These are phyloP conservation scores for Pyrus hybrid DNA, from an alignment of 331 rosid genomes.

Conservation along the genomic window DNA sequence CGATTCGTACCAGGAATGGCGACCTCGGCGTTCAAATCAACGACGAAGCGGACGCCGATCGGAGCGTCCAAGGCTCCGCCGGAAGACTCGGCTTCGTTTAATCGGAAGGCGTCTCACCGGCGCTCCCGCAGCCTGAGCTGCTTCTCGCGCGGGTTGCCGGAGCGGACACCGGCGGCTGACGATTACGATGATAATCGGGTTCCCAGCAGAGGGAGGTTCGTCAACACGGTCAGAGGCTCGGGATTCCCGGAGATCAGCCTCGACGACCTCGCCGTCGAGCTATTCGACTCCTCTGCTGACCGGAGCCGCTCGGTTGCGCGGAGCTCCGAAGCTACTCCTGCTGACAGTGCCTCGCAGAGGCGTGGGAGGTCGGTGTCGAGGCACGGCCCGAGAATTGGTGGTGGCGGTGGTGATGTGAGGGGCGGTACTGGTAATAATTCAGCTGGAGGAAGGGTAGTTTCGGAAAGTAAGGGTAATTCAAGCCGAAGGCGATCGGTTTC, in stretches of 20 bases:
- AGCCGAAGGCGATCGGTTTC: conserved; percentile 82
- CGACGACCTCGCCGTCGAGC: conserved; percentile 75
- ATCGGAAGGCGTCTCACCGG: conserved; percentile 46
- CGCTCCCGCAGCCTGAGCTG: conserved; percentile 85
- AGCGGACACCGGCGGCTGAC: conserved; percentile 8
- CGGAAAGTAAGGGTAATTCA: conserved; percentile 42
- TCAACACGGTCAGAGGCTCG: conserved; percentile 80
- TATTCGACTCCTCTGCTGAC: conserved; percentile 49
- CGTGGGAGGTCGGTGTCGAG: conserved; percentile 94
- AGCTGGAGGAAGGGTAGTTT: conserved; percentile 29
- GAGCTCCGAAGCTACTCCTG: conserved; percentile 27
- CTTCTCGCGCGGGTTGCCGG: conserved; percentile 37
- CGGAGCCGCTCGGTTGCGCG: conserved; percentile 43
- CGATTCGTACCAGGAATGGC: conserved; percentile 36
- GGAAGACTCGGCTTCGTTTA: conserved; percentile 40
- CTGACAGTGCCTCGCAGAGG: conserved; percentile 40
- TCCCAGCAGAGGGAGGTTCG: conserved; percentile 53
- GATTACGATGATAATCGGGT: conserved; percentile 19
- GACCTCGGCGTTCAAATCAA: conserved; percentile 86
- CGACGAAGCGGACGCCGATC: conserved; percentile 59
- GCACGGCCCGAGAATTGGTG: conserved; percentile 28
- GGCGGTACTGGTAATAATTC: conserved; percentile 21
- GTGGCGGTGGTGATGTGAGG: conserved; percentile 31
- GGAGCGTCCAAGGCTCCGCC: conserved; percentile 34
- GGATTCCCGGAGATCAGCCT: conserved; percentile 93